phyloP scores from a whole-genome alignment of 257 asterid genomes.

The Petrea volubilis region DNA sequence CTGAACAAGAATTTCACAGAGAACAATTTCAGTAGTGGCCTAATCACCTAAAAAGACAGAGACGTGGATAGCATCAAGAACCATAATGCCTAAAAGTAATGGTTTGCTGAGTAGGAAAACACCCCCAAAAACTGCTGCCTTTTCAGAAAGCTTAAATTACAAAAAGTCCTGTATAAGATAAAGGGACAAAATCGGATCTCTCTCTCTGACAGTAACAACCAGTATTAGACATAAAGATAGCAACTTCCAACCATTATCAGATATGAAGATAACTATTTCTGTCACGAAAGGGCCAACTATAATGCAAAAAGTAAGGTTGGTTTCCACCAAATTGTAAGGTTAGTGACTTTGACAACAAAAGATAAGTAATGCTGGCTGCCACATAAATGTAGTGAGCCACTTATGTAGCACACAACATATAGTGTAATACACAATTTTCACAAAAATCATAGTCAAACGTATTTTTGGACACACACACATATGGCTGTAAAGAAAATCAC shows the following conservation, averaged over 20 bases:
- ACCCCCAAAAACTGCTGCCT: constrained; percentile 19
- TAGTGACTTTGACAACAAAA: constrained; percentile 15
- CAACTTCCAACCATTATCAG: constrained; percentile 12
- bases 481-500: too few relatives aligned
- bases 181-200: constrained; percentile 13
- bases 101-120: constrained; percentile 37
- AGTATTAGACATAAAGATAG: constrained; percentile 15
- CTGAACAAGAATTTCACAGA: constrained; percentile 47
- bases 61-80: constrained; percentile 11
- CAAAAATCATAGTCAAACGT: neutral
- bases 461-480: too few relatives aligned
- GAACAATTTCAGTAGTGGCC: constrained; percentile 25
- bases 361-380: constrained; percentile 28
- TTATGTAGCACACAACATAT: neutral
- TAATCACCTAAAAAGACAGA: constrained; percentile 22
- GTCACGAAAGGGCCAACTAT: constrained; percentile 13
- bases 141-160: neutral
- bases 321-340: constrained; percentile 34
- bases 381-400: constrained; percentile 21
- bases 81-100: constrained; percentile 14
- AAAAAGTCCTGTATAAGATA: neutral
- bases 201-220: constrained; percentile 6
- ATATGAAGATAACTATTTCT: constrained; percentile 9
- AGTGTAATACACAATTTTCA: neutral
- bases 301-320: constrained; percentile 15